Evolutionary conservation across 1,284 basidiomycete species (phyloP).

Genomic region (Cryptococcus amylolentus): DNA sequence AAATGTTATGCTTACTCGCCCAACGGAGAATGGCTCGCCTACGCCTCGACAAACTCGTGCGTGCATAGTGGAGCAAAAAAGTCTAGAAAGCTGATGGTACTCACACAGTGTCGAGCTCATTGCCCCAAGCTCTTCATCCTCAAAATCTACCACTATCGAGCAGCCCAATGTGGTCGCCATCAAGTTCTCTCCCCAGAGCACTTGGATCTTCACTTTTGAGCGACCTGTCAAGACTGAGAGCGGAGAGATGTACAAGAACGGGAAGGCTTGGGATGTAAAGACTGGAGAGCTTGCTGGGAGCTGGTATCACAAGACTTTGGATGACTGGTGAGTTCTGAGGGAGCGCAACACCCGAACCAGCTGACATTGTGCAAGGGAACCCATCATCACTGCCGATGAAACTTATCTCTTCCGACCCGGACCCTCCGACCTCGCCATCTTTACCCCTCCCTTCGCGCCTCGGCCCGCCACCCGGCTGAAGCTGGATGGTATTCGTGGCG

Average conservation of each 20-base stretch:
- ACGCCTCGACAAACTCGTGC: conserved; percentile 59
- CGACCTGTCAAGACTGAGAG: conserved; percentile 54
- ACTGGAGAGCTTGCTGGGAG: conserved; percentile 42
- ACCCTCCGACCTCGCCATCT: conserved; percentile 76
- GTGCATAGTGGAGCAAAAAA: neutral
- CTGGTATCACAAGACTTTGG: conserved; percentile 46
- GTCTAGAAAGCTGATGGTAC: conserved; percentile 7
- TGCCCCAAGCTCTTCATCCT: conserved; percentile 23
- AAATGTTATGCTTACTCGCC: conserved; percentile 78
- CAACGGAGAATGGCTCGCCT: conserved; percentile 83
- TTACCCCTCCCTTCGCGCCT: conserved; percentile 47
- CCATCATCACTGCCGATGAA: conserved; percentile 90
- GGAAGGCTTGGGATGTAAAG: conserved; percentile 44
- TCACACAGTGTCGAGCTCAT: conserved; percentile 36
- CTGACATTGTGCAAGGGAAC: conserved; percentile 52
- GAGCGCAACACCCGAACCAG: neutral
- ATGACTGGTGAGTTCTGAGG: conserved; percentile 39
- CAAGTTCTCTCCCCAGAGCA: conserved; percentile 86
- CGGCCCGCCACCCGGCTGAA: conserved; percentile 38
- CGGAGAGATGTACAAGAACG: conserved; percentile 46
- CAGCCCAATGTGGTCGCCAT: conserved; percentile 75
- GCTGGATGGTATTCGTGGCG: conserved; percentile 43
- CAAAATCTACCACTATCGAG: conserved; percentile 25
- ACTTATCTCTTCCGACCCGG: conserved; percentile 71
- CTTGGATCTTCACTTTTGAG: conserved; percentile 92